phyloP scores from a whole-genome alignment of 2,329 filamentous ascomycete genomes.

The Sclerotinia spermophila region DNA sequence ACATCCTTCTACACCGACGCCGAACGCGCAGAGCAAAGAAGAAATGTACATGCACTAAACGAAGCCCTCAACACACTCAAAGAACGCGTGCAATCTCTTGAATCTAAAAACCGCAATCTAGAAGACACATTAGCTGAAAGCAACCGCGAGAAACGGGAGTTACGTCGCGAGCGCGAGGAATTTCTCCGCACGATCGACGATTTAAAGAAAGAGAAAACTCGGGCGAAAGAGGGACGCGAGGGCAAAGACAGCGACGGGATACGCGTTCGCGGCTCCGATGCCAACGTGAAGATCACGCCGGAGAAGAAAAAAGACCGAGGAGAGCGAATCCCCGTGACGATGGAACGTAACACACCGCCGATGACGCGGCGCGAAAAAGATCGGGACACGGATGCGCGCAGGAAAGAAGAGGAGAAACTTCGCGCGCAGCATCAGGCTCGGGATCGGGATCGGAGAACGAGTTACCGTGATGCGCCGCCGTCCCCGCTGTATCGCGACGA shows the following conservation, averaged over 20 bases:
- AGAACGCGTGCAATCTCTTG: constrained; percentile 8
- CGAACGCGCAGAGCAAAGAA: not conserved
- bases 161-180: constrained; percentile 13
- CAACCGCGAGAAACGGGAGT: constrained; percentile 9
- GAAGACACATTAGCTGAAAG: constrained; percentile 15
- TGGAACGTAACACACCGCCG: constrained; percentile 7
- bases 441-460: constrained; percentile 4
- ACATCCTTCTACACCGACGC: not conserved
- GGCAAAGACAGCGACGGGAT: constrained; percentile 7
- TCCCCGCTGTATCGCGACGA: constrained; percentile 1
- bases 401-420: not conserved
- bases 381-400: not conserved
- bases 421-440: not conserved
- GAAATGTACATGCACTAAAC: not conserved
- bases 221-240: not conserved
- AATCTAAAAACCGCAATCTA: constrained; percentile 7
- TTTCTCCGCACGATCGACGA: not conserved
- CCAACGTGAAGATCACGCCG: not conserved
- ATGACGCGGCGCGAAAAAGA: constrained; percentile 9
- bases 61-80: constrained; percentile 7
- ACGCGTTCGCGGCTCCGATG: not conserved
- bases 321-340: not conserved
- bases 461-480: not conserved
- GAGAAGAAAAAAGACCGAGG: constrained; percentile 10
- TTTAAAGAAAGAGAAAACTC: not conserved